Evolutionary conservation across 2,329 filamentous ascomycete species (phyloP).

Genomic region (Cryphonectria carpinicola): DNA sequence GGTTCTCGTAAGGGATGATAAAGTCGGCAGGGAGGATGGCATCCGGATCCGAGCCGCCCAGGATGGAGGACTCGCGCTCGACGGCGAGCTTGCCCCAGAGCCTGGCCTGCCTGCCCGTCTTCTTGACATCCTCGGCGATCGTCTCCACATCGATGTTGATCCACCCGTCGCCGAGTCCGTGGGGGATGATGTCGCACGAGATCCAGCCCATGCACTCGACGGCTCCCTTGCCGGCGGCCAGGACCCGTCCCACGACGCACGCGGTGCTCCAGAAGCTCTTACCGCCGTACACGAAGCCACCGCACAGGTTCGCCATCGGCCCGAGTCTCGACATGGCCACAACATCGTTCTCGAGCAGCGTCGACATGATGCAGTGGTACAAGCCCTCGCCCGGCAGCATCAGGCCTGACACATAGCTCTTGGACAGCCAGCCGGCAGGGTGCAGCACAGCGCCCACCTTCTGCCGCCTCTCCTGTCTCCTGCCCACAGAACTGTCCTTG

Average conservation of each 20-base stretch:
- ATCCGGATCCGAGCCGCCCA: constrained; percentile 60
- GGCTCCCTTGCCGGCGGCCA: constrained; percentile 65
- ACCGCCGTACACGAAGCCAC: constrained; percentile 64
- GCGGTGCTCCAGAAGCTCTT: constrained; percentile 73
- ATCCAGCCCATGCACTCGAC: constrained; percentile 72
- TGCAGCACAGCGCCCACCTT: constrained; percentile 63
- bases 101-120: constrained; percentile 58
- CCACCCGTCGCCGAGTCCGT: constrained; percentile 59
- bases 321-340: constrained; percentile 62
- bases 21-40: constrained; percentile 65
- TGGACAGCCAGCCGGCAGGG: constrained; percentile 67
- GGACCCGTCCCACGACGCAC: constrained; percentile 66
- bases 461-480: constrained; percentile 48
- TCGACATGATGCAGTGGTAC: constrained; percentile 67
- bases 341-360: constrained; percentile 67
- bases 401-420: constrained; percentile 68
- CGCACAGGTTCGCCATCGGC: constrained; percentile 63
- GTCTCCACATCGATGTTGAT: constrained; percentile 61
- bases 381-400: constrained; percentile 67
- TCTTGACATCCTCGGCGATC: constrained; percentile 53
- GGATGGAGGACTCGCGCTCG: constrained; percentile 63
- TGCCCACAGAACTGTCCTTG: constrained; percentile 34
- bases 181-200: constrained; percentile 61
- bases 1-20: constrained; percentile 61
- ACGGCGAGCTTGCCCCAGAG: constrained; percentile 64